phyloP scores from a whole-genome alignment of 78 protist species.

The Dictyostelium capitatum region DNA sequence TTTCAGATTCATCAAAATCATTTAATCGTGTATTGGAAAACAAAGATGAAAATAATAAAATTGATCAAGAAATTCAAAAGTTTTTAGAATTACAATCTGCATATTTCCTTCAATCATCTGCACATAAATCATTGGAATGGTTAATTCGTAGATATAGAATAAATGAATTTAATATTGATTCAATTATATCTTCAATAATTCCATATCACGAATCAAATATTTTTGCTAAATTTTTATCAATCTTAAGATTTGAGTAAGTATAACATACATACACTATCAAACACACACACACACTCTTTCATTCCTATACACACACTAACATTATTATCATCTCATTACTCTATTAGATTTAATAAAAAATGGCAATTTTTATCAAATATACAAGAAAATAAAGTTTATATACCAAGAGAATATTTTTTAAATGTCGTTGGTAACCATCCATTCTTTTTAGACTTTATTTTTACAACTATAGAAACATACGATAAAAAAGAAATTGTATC shows the following conservation, averaged over 20 bases:
- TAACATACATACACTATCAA: too few relatives aligned
- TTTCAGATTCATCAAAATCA: background rate
- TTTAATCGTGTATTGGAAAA: slow-evolving; percentile 63
- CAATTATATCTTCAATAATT: slow-evolving; percentile 44
- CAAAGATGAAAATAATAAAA: slow-evolving; percentile 41
- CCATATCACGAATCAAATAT: slow-evolving; percentile 86
- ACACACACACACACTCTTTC: background rate
- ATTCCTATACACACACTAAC: background rate
- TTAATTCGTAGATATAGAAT: slow-evolving; percentile 82
- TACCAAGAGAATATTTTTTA: slow-evolving; percentile 57
- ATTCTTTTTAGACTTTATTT: slow-evolving; percentile 40
- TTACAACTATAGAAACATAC: slow-evolving; percentile 5
- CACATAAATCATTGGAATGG: slow-evolving; percentile 88
- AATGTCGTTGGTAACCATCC: background rate
- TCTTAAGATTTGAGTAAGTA: slow-evolving; percentile 68
- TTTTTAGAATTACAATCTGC: slow-evolving; percentile 60
- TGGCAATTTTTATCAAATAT: slow-evolving; percentile 34
- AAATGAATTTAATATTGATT: slow-evolving; percentile 73
- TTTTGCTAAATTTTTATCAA: slow-evolving; percentile 72
- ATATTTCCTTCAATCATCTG: slow-evolving; percentile 65
- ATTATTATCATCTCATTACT: background rate
- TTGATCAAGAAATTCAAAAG: slow-evolving; percentile 50
- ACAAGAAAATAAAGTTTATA: slow-evolving; percentile 13
- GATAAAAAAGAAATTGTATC: slow-evolving; percentile 14
- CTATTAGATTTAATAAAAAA: slow-evolving; percentile 27